These are phyloP conservation scores for Knoxia roxburghii DNA, from an alignment of 257 asterid genomes.

Conservation along the genomic window DNA sequence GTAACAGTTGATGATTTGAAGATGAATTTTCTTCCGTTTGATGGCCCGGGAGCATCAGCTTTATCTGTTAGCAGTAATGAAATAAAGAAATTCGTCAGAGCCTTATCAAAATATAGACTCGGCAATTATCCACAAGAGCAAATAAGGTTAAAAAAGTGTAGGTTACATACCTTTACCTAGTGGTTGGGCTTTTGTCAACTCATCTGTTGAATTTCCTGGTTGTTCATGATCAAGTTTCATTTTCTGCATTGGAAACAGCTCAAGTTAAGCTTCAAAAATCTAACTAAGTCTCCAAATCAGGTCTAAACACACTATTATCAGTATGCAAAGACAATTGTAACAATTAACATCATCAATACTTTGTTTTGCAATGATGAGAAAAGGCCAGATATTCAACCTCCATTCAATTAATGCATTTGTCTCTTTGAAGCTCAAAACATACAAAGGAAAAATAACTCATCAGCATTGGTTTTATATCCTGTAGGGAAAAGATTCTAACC, in stretches of 20 bases:
- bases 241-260: constrained; percentile 30
- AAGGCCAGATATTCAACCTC: neutral
- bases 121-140: too few relatives aligned
- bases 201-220: constrained; percentile 35
- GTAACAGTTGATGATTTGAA: constrained; percentile 31
- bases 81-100: neutral
- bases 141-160: too few relatives aligned
- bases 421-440: neutral
- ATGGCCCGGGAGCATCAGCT: constrained; percentile 4
- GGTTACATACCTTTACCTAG: constrained; percentile 30
- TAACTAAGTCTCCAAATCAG: neutral
- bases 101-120: too few relatives aligned
- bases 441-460: neutral
- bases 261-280: neutral
- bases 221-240: constrained; percentile 31
- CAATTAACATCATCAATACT: neutral
- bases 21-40: constrained; percentile 12
- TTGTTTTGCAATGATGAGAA: neutral
- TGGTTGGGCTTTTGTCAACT: constrained; percentile 21
- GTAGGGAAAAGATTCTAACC: neutral
- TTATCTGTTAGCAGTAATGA: constrained; percentile 16
- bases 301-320: too few relatives aligned
- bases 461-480: neutral
- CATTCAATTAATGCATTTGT: neutral
- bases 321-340: neutral